Conservation (phyloP, 352 stramenopile genomes). For the Peronospora belbahrii region DNA sequence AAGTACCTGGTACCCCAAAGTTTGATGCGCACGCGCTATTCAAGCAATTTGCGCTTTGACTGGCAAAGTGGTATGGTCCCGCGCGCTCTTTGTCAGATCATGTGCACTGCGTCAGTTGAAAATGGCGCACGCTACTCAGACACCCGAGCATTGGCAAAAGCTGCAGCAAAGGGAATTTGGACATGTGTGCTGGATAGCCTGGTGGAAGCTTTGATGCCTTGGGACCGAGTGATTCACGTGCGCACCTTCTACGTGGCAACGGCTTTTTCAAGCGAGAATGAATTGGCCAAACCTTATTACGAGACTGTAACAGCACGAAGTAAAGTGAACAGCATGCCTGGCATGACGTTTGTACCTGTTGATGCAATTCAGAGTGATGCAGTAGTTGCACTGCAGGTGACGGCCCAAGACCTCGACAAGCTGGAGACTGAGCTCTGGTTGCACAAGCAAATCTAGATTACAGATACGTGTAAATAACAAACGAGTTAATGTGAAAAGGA, state of each 20-base stretch:
- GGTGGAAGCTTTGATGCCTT: conserved; percentile 38
- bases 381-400: conserved; percentile 49
- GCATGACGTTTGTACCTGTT: conserved; percentile 71
- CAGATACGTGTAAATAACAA: conserved; percentile 1
- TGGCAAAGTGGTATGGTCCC: conserved; percentile 33
- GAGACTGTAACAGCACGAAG: conserved; percentile 23
- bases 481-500: not conserved
- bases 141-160: conserved; percentile 18
- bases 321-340: conserved; percentile 28
- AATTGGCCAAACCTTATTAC: conserved; percentile 30
- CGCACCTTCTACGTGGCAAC: conserved; percentile 59
- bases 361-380: conserved; percentile 47
- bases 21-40: not conserved
- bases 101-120: conserved; percentile 29
- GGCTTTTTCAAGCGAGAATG: conserved; percentile 42
- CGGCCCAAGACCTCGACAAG: conserved; percentile 70
- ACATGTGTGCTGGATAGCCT: conserved; percentile 26
- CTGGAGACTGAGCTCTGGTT: conserved; percentile 82
- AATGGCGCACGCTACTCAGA: not conserved
- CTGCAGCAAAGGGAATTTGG: conserved; percentile 18
- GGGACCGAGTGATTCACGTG: conserved; percentile 57
- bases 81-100: conserved; percentile 45
- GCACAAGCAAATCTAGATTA: conserved; percentile 54
- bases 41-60: conserved; percentile 17
- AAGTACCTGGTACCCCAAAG: conserved; percentile 41